Evolutionary conservation across 257 asterid species (phyloP).

Genomic region (Solanum paucissectum): DNA sequence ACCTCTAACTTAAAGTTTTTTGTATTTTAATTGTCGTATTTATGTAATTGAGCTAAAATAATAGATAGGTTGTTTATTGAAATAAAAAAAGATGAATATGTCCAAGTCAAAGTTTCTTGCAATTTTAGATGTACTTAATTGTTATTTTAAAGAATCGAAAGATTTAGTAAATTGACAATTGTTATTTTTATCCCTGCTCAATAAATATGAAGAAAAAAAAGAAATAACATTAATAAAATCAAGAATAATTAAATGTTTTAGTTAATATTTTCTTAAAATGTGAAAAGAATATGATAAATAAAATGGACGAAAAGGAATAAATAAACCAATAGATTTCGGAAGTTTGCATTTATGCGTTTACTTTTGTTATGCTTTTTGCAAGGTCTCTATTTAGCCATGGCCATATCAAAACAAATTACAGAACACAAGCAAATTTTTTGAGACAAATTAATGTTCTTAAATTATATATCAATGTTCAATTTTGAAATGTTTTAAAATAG

Average conservation of each 20-base stretch:
- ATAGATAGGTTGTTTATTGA: too few relatives aligned
- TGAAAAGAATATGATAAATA: neutral
- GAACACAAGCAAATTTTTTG: neutral
- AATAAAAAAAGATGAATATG: too few relatives aligned
- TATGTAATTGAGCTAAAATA: neutral
- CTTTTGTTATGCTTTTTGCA: neutral
- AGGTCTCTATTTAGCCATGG: neutral
- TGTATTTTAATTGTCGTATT: too few relatives aligned
- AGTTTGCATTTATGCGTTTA: neutral
- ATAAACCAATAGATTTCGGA: neutral
- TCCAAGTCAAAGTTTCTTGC: too few relatives aligned
- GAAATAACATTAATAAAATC: too few relatives aligned
- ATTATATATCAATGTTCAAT: neutral
- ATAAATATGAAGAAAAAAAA: too few relatives aligned
- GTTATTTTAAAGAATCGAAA: neutral
- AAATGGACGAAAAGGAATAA: neutral
- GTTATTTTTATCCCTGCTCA: too few relatives aligned
- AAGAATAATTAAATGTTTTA: neutral
- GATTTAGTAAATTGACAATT: neutral
- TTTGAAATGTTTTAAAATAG: too few relatives aligned
- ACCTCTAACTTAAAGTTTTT: too few relatives aligned
- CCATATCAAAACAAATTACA: neutral
- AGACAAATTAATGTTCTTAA: neutral
- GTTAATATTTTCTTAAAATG: neutral
- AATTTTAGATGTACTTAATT: too few relatives aligned